Percentiles rank a stretch among this genome's conserved stretches.
Evolutionary conservation across 1,139 yeast genomes (phyloP).

Genomic region (Saccharomyces hybrid): DNA sequence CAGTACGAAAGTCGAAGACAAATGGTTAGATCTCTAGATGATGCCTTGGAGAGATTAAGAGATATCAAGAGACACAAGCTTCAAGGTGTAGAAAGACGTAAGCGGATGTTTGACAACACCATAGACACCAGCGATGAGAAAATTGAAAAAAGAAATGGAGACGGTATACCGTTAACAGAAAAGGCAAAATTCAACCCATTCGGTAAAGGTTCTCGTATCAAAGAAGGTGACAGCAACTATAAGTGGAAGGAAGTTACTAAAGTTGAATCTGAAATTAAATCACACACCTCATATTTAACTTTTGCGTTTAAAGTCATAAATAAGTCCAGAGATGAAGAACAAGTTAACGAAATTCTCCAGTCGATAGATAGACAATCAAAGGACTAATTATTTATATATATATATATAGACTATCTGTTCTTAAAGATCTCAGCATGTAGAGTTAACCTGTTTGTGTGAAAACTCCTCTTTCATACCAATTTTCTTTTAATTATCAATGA

Average conservation of each 20-base stretch:
- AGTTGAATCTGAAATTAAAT: conserved; percentile 76
- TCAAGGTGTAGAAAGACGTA: conserved; percentile 65
- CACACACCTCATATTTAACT: conserved; percentile 89
- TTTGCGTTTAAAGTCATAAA: conserved; percentile 53
- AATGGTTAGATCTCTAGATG: conserved; percentile 74
- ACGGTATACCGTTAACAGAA: conserved; percentile 21
- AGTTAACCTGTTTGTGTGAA: neutral
- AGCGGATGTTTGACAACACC: conserved; percentile 29
- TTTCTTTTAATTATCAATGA: neutral
- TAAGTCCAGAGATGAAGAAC: conserved; percentile 18
- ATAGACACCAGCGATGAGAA: conserved; percentile 19
- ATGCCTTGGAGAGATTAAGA: conserved; percentile 70
- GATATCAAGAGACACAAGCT: conserved; percentile 72
- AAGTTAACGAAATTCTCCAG: neutral
- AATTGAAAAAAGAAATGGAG: conserved; percentile 9
- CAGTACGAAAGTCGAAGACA: conserved; percentile 89
- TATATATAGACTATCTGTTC: neutral
- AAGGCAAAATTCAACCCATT: conserved; percentile 76
- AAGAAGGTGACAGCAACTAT: conserved; percentile 76
- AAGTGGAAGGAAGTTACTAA: conserved; percentile 79
- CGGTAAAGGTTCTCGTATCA: conserved; percentile 66
- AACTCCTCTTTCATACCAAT: neutral
- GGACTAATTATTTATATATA: neutral
- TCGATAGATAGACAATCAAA: conserved; percentile 7
- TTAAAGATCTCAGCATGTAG: neutral